Base-by-base conservation (phyloP, 768 basidiomycete species). In the Boletus rex-veris region DNA sequence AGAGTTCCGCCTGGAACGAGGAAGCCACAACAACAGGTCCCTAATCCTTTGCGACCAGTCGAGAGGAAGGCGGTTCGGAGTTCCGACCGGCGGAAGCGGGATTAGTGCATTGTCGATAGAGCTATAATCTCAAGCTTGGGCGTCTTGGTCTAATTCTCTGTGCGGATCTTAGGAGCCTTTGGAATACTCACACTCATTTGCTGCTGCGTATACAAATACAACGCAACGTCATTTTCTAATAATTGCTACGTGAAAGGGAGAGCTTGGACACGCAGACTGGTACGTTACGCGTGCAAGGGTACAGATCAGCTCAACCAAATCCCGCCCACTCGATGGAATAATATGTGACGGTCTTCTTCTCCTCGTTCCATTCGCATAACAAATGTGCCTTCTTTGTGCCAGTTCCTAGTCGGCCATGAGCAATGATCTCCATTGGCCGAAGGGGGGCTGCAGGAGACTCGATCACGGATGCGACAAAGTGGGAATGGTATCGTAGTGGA, bases 351-450 rank as follows among this genome's bases (percentile, higher is more conserved):
- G 77, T 71, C 39, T 80, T 75, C 62, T 75, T 82, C 46, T 76
- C 77, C 35, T 90, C 86, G 62, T 96, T 85, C 88, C 90, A 97
- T 31, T 86, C 83, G 62, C 93, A 97, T 4, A 98, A 73, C 30
- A 98, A 73, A 68, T 98, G 95, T 0, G 92, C 84, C 72, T 99
- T 99, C 71, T 98, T 98, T 9, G 97, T 98, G 11, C 90, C 97
- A 4, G 97, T 99, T 1, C 96, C 97, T 33, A 99, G 73, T 33
- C 97, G 80, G 16, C 97, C 97, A 67, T 94, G 94, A 0, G 96
- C 95, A 21, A 99, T 90, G 43, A 99, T 82, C 69, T 98, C 93
- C 84, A 96, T 90, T 5, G 97, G 94, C 45, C 80, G 76, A 47
- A 99, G 76, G 2, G 77, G 59, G 12, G 82, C 64, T 44, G 69